Evolutionary conservation across 805 yeast genomes (phyloP).

Genomic region (Schwanniomyces pseudopolymorphus): DNA sequence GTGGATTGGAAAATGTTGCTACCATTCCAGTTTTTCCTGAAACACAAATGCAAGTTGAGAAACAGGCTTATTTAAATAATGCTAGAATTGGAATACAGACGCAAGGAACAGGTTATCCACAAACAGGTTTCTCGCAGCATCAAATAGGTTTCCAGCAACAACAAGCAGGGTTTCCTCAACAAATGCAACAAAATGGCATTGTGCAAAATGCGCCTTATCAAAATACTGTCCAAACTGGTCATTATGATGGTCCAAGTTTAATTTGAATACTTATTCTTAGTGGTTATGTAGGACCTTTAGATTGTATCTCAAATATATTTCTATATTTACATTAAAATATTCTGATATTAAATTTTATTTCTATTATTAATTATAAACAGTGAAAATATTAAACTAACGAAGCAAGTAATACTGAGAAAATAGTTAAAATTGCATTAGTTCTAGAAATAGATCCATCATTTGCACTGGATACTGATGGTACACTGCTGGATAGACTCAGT

Average conservation of each 20-base stretch:
- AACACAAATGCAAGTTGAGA: conserved; percentile 48
- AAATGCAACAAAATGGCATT: conserved; percentile 13
- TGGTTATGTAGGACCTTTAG: background rate
- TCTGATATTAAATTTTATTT: background rate
- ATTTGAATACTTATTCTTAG: conserved; percentile 9
- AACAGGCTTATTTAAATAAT: conserved; percentile 32
- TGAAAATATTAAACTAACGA: background rate
- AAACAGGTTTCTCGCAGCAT: conserved; percentile 12
- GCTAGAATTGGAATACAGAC: conserved; percentile 37
- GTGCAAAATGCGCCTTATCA: background rate
- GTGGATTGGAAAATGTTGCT: conserved; percentile 67
- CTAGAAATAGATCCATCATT: background rate
- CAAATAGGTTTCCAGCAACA: conserved; percentile 3
- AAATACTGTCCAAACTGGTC: background rate
- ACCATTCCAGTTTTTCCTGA: conserved; percentile 71
- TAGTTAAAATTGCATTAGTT: background rate
- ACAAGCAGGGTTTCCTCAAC: conserved; percentile 17
- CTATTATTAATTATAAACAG: background rate
- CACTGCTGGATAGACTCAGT: background rate
- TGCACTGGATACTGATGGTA: background rate
- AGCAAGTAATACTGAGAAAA: background rate
- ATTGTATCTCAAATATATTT: too few species aligned
- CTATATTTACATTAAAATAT: too few species aligned
- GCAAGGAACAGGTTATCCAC: conserved; percentile 12
- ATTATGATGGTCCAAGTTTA: conserved; percentile 23